Conservation (phyloP, 140 eudicot genomes). For the Bidens hawaiensis region DNA sequence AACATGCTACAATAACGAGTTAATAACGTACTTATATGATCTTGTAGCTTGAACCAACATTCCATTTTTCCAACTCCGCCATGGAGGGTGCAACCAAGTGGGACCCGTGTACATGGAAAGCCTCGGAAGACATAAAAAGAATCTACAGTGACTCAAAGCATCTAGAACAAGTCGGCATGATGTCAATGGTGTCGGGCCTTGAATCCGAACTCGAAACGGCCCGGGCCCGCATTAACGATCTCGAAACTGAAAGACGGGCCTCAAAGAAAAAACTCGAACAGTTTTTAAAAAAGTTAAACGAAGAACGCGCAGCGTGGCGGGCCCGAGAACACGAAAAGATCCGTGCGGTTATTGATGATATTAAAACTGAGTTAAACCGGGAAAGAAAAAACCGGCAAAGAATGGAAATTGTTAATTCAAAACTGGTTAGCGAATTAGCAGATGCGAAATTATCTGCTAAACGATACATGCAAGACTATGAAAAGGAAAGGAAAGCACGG, state of each 20-base stretch:
- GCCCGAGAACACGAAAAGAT: conserved; percentile 88
- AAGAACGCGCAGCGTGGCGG: conserved; percentile 83
- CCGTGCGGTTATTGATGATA: conserved; percentile 80
- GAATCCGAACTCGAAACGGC: conserved; percentile 82
- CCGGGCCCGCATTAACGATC: conserved; percentile 59
- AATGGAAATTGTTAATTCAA: conserved; percentile 71
- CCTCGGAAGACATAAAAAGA: conserved; percentile 35
- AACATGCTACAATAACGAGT: background rate
- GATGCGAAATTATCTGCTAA: conserved; percentile 68
- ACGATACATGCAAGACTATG: conserved; percentile 76
- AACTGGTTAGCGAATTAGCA: conserved; percentile 65
- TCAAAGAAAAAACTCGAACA: conserved; percentile 94
- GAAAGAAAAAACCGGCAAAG: conserved; percentile 84
- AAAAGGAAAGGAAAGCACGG: conserved; percentile 73
- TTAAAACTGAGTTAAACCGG: conserved; percentile 57
- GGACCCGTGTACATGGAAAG: conserved; percentile 71
- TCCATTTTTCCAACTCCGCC: conserved; percentile 52
- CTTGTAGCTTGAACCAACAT: conserved; percentile 56
- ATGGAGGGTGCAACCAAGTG: conserved; percentile 99
- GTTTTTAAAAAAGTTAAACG: conserved; percentile 73
- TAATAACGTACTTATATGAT: conserved; percentile 5
- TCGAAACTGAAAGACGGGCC: conserved; percentile 70
- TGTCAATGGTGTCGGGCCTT: conserved; percentile 42
- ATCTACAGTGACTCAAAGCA: conserved; percentile 46
- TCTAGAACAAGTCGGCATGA: conserved; percentile 36